Percentiles rank a stretch among this genome's conserved stretches.
Evolutionary conservation across 192 early-diverging fungal species (phyloP).

Genomic region (Geranomyces variabilis): DNA sequence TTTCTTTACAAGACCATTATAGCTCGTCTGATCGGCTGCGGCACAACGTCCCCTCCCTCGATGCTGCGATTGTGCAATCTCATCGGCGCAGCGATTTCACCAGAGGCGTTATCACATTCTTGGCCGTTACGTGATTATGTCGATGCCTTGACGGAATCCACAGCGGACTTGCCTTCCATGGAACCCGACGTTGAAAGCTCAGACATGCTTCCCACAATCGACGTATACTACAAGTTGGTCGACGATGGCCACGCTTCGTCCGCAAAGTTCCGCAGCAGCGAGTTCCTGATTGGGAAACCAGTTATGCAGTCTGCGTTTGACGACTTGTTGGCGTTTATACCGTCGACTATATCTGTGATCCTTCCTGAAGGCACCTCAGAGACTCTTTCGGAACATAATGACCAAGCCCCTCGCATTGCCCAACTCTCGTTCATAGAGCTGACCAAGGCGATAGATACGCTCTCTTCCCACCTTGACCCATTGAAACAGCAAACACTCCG

Average conservation of each 20-base stretch:
- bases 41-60: neutral
- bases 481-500: neutral
- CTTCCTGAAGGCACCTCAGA: neutral
- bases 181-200: too few species aligned
- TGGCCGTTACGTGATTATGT: conserved; percentile 22
- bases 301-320: conserved; percentile 22
- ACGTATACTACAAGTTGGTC: conserved; percentile 5
- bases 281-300: neutral
- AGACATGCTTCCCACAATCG: conserved; percentile 3
- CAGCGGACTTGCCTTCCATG: too few species aligned
- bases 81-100: neutral
- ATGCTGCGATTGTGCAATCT: conserved; percentile 3
- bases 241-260: neutral
- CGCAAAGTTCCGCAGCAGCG: neutral
- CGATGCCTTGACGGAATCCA: neutral
- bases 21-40: neutral
- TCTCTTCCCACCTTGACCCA: neutral
- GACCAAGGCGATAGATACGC: neutral
- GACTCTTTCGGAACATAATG: neutral
- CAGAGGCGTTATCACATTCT: conserved; percentile 3
- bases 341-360: neutral
- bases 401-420: neutral
- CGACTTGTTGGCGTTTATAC: conserved; percentile 4
- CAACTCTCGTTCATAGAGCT: conserved; percentile 6
- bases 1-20: conserved; percentile 68